phyloP scores from a whole-genome alignment of 495 filamentous ascomycete species.

The Jackrogersella minutella region DNA sequence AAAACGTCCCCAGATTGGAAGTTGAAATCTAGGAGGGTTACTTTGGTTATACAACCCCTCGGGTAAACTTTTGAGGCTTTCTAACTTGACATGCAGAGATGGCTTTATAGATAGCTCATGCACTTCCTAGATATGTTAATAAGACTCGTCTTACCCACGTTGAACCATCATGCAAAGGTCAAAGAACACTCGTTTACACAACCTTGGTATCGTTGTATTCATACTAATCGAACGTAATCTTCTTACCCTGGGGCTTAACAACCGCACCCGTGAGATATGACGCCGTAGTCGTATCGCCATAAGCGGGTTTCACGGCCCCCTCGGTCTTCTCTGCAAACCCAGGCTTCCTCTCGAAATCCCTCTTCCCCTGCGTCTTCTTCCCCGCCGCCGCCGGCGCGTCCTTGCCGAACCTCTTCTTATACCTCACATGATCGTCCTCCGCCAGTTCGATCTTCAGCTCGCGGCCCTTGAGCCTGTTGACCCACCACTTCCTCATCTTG shows the following conservation, averaged over 20 bases:
- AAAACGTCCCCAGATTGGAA: no score
- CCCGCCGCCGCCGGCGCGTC: slow-evolving; percentile 55
- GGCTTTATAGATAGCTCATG: no score
- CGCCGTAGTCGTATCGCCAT: slow-evolving; percentile 49
- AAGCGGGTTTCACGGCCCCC: slow-evolving; percentile 44
- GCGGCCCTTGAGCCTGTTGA: slow-evolving; percentile 80
- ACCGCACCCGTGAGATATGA: slow-evolving; percentile 75
- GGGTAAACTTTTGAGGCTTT: no score
- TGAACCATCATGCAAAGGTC: neutral
- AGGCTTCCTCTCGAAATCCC: slow-evolving; percentile 23
- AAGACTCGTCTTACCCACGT: neutral
- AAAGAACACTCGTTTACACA: neutral
- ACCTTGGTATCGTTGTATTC: neutral
- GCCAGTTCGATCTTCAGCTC: slow-evolving; percentile 89
- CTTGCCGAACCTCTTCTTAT: slow-evolving; percentile 92
- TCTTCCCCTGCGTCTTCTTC: slow-evolving; percentile 8
- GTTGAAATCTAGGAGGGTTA: no score
- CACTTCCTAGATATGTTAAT: no score
- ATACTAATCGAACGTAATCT: slow-evolving; percentile 76
- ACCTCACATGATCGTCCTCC: slow-evolving; percentile 83
- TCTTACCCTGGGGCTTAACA: slow-evolving; percentile 81
- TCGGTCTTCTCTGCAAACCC: slow-evolving; percentile 32
- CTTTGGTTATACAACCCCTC: no score
- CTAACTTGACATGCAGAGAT: no score
- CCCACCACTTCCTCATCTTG: slow-evolving; percentile 76